Base-by-base conservation (phyloP, 495 filamentous ascomycete genomes). In the Hypoxylon trugodes region DNA sequence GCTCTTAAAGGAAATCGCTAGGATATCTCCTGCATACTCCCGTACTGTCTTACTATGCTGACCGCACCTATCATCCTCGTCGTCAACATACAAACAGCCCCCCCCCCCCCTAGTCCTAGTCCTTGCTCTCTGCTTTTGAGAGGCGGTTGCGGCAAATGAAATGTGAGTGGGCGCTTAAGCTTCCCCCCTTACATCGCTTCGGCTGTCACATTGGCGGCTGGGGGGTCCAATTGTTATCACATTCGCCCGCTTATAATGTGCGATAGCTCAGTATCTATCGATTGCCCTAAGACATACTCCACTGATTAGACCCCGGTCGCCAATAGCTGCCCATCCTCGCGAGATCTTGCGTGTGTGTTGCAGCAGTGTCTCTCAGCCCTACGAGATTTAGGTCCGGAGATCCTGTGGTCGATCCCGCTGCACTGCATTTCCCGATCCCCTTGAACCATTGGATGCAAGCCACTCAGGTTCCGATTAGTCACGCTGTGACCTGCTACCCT, bases 351-450 rank as follows among this genome's bases (percentile, higher is more conserved):
- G 43, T 65, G 58, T 56, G 43, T 65, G 48, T 47, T 62, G 61
- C 62, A 59, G 61, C 46, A 55, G 58, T 60, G 48, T 55, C 67
- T 63, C 62, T 73, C 70, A 73, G 70, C 70, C 70, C 70, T 73
- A 73, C 68, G 65, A 73, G 70, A 70, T 70, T 69, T 66, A 68
- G 54, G 52, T 52, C 43, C 58, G 58, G 59, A 67, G 63, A 66
- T 66, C 58, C 64, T 67, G 35, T 67, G 38, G 58, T 56, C 47
- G 61, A 72, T 66, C 61, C n/a, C 67, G 61, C 64, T 41, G 35
- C 64, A 48, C 57, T 65, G 58, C 66, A 65, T 69, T 61, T 37
- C 58, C 65, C 52, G 52, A 61, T 58, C 61, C 41, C 32, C 41
- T 46, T 46, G 51, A 32, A 55, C 49, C 25, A 63, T 45, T 66